Evolutionary conservation across 2,329 filamentous ascomycete species (phyloP).

Genomic region (Botryotinia convoluta): DNA sequence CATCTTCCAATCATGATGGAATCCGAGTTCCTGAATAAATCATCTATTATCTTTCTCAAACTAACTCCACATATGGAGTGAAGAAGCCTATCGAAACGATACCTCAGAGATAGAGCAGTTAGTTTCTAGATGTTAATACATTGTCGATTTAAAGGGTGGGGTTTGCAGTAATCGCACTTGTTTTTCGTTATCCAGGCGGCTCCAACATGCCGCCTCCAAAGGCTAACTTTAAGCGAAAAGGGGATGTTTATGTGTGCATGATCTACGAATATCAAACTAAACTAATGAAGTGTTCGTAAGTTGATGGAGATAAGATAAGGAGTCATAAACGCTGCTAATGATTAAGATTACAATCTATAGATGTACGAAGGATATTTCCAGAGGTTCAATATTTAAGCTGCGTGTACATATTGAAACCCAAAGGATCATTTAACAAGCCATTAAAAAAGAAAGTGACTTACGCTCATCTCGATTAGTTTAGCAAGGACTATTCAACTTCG

Average conservation of each 20-base stretch:
- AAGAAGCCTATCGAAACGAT: background rate
- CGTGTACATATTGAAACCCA: background rate
- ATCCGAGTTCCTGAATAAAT: background rate
- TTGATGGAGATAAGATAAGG: background rate
- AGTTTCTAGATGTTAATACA: background rate
- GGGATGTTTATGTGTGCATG: background rate
- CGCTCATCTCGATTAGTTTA: no score
- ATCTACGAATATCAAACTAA: background rate
- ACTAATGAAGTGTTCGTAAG: background rate
- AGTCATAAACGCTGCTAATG: background rate
- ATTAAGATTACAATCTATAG: background rate
- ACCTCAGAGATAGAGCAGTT: background rate
- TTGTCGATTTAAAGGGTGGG: background rate
- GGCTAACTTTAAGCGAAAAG: background rate
- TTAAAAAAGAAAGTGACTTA: no score
- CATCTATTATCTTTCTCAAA: background rate
- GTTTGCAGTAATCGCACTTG: background rate
- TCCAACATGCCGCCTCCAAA: background rate
- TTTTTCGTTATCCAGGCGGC: background rate
- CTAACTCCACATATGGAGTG: background rate
- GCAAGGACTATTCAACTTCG: fast-evolving
- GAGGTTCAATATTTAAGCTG: background rate
- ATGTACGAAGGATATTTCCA: background rate
- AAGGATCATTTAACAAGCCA: background rate
- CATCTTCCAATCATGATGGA: background rate